These are phyloP conservation scores for Spathaspora passalidarum DNA, from an alignment of 805 yeast species.

Conservation along the genomic window DNA sequence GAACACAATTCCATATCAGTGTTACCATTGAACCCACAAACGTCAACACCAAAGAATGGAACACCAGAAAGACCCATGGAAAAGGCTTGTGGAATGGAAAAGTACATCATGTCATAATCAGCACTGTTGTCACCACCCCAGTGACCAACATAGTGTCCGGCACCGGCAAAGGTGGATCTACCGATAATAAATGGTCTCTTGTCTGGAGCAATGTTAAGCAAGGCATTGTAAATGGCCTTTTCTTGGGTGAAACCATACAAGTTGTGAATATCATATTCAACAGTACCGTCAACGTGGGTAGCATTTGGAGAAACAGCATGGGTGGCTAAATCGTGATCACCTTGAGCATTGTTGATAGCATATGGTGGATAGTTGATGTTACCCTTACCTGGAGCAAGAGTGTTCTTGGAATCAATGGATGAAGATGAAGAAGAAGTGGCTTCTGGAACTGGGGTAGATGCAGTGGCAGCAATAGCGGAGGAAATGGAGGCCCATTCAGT, in stretches of 20 bases:
- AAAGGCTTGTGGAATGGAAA: slow-evolving; percentile 24
- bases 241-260: slow-evolving; percentile 22
- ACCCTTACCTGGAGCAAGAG: slow-evolving; percentile 21
- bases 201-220: slow-evolving; percentile 14
- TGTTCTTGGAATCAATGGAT: slow-evolving; percentile 13
- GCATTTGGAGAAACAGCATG: slow-evolving; percentile 28
- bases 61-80: slow-evolving; percentile 20
- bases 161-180: slow-evolving; percentile 20
- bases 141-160: slow-evolving; percentile 19
- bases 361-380: slow-evolving; percentile 33
- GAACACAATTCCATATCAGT: slow-evolving; percentile 24
- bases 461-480: slow-evolving; percentile 13
- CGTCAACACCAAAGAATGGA: slow-evolving; percentile 26
- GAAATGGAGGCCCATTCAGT: slow-evolving; percentile 14
- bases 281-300: slow-evolving; percentile 24
- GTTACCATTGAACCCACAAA: slow-evolving; percentile 23
- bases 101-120: slow-evolving; percentile 17
- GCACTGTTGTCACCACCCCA: slow-evolving; percentile 27
- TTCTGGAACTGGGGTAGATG: slow-evolving; percentile 11
- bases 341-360: slow-evolving; percentile 25
- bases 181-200: slow-evolving; percentile 23
- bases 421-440: slow-evolving; percentile 11
- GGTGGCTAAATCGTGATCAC: slow-evolving; percentile 18
- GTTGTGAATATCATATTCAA: slow-evolving; percentile 25
- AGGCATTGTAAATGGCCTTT: slow-evolving; percentile 18